A percentile compares a stretch with the other conserved stretches of the same genome.
Evolutionary conservation across 1,284 basidiomycete species (phyloP).

Genomic region (Ustanciosporium gigantosporum): DNA sequence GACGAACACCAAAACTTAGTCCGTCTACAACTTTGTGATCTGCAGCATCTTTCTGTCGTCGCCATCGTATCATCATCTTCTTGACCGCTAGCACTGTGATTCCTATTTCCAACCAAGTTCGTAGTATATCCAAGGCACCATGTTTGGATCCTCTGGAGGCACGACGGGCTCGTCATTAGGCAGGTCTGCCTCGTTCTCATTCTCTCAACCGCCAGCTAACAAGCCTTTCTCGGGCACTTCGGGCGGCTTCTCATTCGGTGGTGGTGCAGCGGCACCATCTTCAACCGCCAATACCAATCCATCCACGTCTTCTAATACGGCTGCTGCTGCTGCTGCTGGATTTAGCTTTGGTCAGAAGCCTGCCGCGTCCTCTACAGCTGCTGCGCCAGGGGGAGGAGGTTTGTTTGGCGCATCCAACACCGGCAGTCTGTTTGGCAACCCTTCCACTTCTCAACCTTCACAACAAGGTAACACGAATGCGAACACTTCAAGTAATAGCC

Average conservation of each 20-base stretch:
- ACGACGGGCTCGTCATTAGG: slow-evolving; percentile 24
- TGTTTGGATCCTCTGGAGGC: slow-evolving; percentile 27
- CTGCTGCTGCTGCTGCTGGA: slow-evolving; percentile 9
- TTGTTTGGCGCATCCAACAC: not conserved
- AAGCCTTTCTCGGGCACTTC: slow-evolving; percentile 38
- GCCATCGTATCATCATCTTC: no score
- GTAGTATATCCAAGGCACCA: no score
- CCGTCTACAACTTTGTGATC: no score
- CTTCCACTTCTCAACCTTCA: not conserved
- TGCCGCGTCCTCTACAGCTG: slow-evolving; percentile 6
- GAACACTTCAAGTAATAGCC: slow-evolving; percentile 8
- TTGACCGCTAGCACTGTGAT: no score
- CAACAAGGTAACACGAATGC: slow-evolving; percentile 8
- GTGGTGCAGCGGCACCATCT: not conserved
- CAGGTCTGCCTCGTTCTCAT: slow-evolving; percentile 39
- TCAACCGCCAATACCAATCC: slow-evolving; percentile 3
- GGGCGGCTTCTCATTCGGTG: slow-evolving; percentile 34
- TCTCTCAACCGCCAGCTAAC: slow-evolving; percentile 37
- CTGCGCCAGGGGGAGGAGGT: slow-evolving; percentile 11
- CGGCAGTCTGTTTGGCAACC: slow-evolving; percentile 28
- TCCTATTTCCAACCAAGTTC: no score
- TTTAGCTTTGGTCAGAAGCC: slow-evolving; percentile 42
- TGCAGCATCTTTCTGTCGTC: no score
- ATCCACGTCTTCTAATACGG: slow-evolving; percentile 5
- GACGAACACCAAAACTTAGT: no score